A percentile compares a stretch with the other conserved stretches of the same genome.
These are phyloP conservation scores for Cordyceps pruinosa DNA, from an alignment of 2,329 filamentous ascomycete genomes.

Conservation along the genomic window DNA sequence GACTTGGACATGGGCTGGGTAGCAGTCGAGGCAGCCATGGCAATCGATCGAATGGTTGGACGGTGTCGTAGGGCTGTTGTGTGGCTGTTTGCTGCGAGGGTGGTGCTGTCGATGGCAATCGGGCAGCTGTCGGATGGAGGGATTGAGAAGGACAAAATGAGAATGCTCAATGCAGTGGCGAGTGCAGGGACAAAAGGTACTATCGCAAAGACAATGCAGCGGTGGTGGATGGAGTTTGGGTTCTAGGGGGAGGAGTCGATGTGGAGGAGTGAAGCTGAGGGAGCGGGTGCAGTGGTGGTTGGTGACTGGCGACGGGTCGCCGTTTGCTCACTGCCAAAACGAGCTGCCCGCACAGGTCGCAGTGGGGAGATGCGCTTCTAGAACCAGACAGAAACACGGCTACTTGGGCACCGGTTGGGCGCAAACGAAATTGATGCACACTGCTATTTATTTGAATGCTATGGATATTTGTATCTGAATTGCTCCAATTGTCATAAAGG, in stretches of 20 bases:
- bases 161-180: background rate
- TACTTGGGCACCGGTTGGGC: slow-evolving; percentile 13
- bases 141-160: background rate
- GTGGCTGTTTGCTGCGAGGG: slow-evolving; percentile 4
- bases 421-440: background rate
- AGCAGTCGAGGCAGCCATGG: slow-evolving; percentile 57
- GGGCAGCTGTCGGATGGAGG: background rate
- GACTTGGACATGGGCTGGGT: slow-evolving; percentile 55
- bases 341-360: slow-evolving; percentile 1
- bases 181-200: slow-evolving; percentile 9
- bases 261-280: slow-evolving; percentile 10
- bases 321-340: slow-evolving; percentile 11
- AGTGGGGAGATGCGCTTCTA: slow-evolving; percentile 11
- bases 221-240: background rate
- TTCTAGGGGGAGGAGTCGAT: slow-evolving; percentile 3
- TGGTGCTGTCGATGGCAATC: slow-evolving; percentile 1
- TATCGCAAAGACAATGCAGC: slow-evolving; percentile 13
- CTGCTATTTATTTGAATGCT: too few relatives aligned
- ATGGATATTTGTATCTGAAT: background rate
- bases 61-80: background rate
- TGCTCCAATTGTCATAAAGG: background rate
- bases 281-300: slow-evolving; percentile 4
- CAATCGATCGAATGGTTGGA: slow-evolving; percentile 4
- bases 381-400: slow-evolving; percentile 22
- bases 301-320: too few relatives aligned